A percentile compares a stretch with the other conserved stretches of the same genome.
Conservation (phyloP, 2,329 filamentous ascomycete species). For the Whalleya microplaca region DNA sequence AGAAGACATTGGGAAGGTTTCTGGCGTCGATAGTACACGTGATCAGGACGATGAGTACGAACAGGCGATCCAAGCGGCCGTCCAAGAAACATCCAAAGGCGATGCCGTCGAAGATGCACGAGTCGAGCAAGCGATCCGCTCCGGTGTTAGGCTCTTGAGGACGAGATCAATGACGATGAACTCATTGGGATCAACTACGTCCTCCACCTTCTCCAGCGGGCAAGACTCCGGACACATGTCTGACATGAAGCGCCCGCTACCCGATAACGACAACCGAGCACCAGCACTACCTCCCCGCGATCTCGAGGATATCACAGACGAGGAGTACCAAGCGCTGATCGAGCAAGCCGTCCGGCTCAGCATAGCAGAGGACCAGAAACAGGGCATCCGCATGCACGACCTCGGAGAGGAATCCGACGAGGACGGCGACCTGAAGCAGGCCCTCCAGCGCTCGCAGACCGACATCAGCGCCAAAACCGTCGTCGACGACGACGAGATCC, state of each 20-base stretch:
- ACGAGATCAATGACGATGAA: conserved; percentile 29
- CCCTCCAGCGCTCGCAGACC: conserved; percentile 30
- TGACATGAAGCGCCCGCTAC: conserved; percentile 26
- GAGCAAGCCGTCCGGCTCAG: conserved; percentile 61
- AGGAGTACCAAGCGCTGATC: conserved; percentile 60
- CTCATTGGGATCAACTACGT: conserved; percentile 21
- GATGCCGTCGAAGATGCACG: conserved; percentile 70
- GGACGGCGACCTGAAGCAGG: conserved; percentile 28
- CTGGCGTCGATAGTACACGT: conserved; percentile 10
- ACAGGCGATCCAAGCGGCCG: conserved; percentile 70
- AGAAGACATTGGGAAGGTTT: conserved; percentile 25
- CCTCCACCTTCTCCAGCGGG: conserved; percentile 17
- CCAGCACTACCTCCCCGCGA: conserved; percentile 37
- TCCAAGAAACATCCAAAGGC: conserved; percentile 71
- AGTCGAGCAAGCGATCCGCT: conserved; percentile 74
- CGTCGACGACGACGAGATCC: conserved; percentile 44
- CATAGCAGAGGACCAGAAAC: conserved; percentile 39
- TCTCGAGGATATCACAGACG: conserved; percentile 53
- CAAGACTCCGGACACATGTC: conserved; percentile 26
- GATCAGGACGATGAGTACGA: conserved; percentile 67
- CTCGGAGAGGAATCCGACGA: conserved; percentile 22
- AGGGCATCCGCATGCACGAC: conserved; percentile 27
- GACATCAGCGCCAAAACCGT: conserved; percentile 28
- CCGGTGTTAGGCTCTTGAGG: conserved; percentile 65
- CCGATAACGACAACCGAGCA: conserved; percentile 4